Evolutionary conservation across 2,329 filamentous ascomycete genomes (phyloP), one percentile per base, ranked within the genome.

Genomic region (Colletotrichum nymphaeae): DNA sequence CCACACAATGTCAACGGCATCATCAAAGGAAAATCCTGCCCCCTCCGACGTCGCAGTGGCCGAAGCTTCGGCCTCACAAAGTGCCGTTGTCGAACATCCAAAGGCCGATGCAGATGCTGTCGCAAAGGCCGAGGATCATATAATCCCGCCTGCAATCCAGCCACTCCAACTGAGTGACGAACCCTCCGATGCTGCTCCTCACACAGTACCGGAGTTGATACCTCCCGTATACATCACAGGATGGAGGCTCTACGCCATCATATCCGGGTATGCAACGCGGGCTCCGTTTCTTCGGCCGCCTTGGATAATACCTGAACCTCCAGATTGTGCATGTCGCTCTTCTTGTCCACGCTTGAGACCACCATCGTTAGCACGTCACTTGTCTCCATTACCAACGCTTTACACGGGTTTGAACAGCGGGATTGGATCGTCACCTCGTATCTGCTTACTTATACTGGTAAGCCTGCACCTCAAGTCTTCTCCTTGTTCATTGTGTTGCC

Each of bases 281-380:
- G 37, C 1, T 35, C 26, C 9, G 32, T 9, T 24, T 42, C 8
- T 16, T 22, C 28, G n/a, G 5, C 3, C 14, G 1, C 12, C 5
- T 9, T 24, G n/a, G 9, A 24, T 62, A 24, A 71, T 12, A 9
- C 32, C 5, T 24, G 5, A 28, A 35, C 6, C 9, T 58, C 4
- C 7, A 67, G 63, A 9, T 4, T 71, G 42, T 30, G 46, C 35
- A 42, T 59, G 4, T 19, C 56, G 16, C 78, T 86, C 5, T 82
- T 88, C 58, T 79, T 88, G 2, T 84, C 86, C 1, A 84, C 82
- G 1, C 78, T 87, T 2, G 86, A 88, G 73, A 86, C 82, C 7
- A 86, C 86, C 6, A 87, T 88, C 28, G 84, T 89, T 24, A 85
- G 83, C 78, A 88, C 86, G 0, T 84, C 86, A 5, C 78, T 88